A percentile compares a stretch with the other conserved stretches of the same genome.
Evolutionary conservation across 2,329 filamentous ascomycete genomes (phyloP).

Genomic region (Aureobasidium sp.): DNA sequence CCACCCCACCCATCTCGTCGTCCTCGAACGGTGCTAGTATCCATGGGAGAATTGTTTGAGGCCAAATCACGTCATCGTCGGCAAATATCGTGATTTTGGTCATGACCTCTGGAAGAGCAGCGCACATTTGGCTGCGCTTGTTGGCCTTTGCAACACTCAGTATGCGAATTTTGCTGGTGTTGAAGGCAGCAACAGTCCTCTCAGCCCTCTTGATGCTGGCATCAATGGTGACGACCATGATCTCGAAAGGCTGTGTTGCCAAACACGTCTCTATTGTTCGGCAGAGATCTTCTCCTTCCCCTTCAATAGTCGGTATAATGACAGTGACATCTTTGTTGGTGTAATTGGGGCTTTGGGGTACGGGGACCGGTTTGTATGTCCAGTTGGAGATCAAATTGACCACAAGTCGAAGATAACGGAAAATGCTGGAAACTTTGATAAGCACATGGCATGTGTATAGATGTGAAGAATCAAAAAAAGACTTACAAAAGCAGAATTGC

Average conservation of each 20-base stretch:
- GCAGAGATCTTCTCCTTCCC: slow-evolving; percentile 83
- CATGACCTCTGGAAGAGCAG: slow-evolving; percentile 85
- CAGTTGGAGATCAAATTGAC: slow-evolving; percentile 90
- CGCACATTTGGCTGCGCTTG: slow-evolving; percentile 94
- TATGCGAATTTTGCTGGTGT: slow-evolving; percentile 73
- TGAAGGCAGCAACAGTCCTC: slow-evolving; percentile 62
- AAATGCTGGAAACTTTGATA: slow-evolving; percentile 64
- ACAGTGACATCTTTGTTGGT: slow-evolving; percentile 90
- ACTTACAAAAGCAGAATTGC: slow-evolving; percentile 26
- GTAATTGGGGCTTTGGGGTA: slow-evolving; percentile 82
- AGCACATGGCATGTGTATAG: slow-evolving; percentile 8
- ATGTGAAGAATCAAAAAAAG: not conserved
- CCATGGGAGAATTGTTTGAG: slow-evolving; percentile 86
- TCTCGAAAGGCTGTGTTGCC: slow-evolving; percentile 71
- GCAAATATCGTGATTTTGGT: slow-evolving; percentile 93
- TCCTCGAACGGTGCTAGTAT: slow-evolving; percentile 94
- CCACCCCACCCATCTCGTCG: slow-evolving; percentile 84
- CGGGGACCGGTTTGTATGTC: slow-evolving; percentile 86
- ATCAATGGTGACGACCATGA: slow-evolving; percentile 90
- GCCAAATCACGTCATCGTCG: slow-evolving; percentile 97
- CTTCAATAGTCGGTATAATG: slow-evolving; percentile 93
- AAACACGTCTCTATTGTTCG: slow-evolving; percentile 84
- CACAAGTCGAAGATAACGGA: slow-evolving; percentile 87
- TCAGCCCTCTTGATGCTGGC: slow-evolving; percentile 70
- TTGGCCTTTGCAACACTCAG: slow-evolving; percentile 88